A percentile compares a stretch with the other conserved stretches of the same genome.
These are phyloP conservation scores for Protomyces macrosporus DNA, from an alignment of 1,139 yeast species.

Conservation along the genomic window DNA sequence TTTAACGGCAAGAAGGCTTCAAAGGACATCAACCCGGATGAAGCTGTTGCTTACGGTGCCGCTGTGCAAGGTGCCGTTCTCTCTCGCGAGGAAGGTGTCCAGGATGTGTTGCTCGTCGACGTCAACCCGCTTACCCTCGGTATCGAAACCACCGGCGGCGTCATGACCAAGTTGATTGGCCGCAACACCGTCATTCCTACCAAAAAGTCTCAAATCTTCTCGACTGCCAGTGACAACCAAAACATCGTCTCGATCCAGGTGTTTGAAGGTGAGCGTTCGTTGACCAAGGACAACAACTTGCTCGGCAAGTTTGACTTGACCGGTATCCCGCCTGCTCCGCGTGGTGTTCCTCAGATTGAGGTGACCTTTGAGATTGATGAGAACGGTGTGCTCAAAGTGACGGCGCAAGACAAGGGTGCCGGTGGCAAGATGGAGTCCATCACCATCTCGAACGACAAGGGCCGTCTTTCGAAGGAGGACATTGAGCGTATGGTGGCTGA, in stretches of 20 bases:
- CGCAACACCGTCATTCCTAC: slow-evolving; percentile 97
- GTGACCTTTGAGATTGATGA: slow-evolving; percentile 93
- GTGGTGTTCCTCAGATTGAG: slow-evolving; percentile 97
- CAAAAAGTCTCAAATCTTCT: slow-evolving; percentile 91
- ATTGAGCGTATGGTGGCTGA: slow-evolving; percentile 93
- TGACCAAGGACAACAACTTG: slow-evolving; percentile 90
- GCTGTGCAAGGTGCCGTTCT: slow-evolving; percentile 97
- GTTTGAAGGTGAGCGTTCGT: slow-evolving; percentile 94
- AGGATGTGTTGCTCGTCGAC: slow-evolving; percentile 81
- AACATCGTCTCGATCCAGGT: slow-evolving; percentile 95
- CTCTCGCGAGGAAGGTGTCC: slow-evolving; percentile 77
- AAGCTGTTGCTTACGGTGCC: slow-evolving; percentile 96
- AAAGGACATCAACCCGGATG: slow-evolving; percentile 95
- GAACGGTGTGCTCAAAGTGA: slow-evolving; percentile 88
- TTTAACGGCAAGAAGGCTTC: slow-evolving; percentile 91
- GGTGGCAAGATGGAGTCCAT: slow-evolving; percentile 84
- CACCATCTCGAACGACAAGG: slow-evolving; percentile 94
- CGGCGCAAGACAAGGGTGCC: slow-evolving; percentile 93
- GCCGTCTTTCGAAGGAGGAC: slow-evolving; percentile 86
- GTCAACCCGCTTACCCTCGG: slow-evolving; percentile 93
- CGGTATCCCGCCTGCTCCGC: slow-evolving; percentile 97
- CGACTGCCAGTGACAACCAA: slow-evolving; percentile 96
- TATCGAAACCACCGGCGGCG: slow-evolving; percentile 97
- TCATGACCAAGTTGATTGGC: slow-evolving; percentile 93
- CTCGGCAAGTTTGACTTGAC: slow-evolving; percentile 92